Percentiles rank a stretch among this genome's conserved stretches.
Conservation (phyloP, 2,329 filamentous ascomycete species). For the Macroventuria anomochaeta region DNA sequence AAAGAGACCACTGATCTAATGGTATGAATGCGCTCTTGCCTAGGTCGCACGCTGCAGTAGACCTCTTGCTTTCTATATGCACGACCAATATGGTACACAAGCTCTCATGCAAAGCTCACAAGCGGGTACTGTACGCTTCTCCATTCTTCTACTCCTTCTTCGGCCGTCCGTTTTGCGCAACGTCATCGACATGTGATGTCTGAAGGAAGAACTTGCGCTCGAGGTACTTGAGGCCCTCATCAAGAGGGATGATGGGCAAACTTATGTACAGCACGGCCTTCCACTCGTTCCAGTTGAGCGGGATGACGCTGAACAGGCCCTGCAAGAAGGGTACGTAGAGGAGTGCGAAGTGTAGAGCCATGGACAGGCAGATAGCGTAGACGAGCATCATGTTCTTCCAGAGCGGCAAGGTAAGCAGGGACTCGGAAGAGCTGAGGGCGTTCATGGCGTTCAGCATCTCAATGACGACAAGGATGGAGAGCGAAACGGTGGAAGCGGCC, state of each 20-base stretch:
- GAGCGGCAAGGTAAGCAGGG: constrained; percentile 88
- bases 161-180: constrained; percentile 29
- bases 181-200: constrained; percentile 27
- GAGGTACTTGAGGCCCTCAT: constrained; percentile 80
- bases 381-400: constrained; percentile 99
- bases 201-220: constrained; percentile 60
- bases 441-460: constrained; percentile 99
- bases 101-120: background rate
- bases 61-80: constrained; percentile 4
- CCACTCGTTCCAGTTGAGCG: constrained; percentile 87
- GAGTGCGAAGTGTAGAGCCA: constrained; percentile 92
- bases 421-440: constrained; percentile 93
- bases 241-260: constrained; percentile 86
- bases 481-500: constrained; percentile 88
- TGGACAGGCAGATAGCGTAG: constrained; percentile 89
- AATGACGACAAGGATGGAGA: constrained; percentile 92
- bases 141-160: constrained; percentile 33
- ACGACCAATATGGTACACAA: constrained; percentile 5
- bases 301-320: constrained; percentile 86
- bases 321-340: constrained; percentile 92
- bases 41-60: background rate
- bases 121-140: background rate
- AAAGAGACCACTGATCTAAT: background rate
- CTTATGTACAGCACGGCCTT: constrained; percentile 88
- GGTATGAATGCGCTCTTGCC: background rate